These are phyloP conservation scores for Protea cynaroides DNA, from an alignment of 164 flowering plant species.

Conservation along the genomic window DNA sequence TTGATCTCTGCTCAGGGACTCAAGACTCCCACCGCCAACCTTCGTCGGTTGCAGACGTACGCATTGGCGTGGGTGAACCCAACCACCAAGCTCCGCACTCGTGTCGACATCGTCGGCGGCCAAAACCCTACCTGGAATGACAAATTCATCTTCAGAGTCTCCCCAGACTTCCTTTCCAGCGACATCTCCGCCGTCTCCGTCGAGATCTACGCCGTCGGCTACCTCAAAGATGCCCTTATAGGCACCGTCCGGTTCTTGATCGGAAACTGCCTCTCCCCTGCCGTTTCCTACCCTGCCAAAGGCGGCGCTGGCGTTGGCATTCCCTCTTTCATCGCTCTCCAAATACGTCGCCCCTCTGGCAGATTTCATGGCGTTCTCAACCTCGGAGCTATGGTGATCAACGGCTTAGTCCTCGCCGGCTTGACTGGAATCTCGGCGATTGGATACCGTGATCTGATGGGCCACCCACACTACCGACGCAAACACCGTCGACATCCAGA, in stretches of 20 bases:
- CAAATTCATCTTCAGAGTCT: constrained; percentile 6
- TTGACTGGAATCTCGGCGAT: constrained; percentile 33
- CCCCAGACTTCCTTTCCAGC: not conserved
- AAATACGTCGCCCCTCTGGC: constrained; percentile 79
- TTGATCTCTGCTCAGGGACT: constrained; percentile 14
- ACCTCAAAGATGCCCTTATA: constrained; percentile 40
- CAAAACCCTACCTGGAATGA: constrained; percentile 14
- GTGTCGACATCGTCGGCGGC: not conserved
- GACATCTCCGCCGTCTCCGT: not conserved
- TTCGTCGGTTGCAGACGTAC: constrained; percentile 8
- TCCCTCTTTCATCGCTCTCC: constrained; percentile 63
- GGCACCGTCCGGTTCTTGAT: constrained; percentile 72
- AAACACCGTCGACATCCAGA: constrained; percentile 10
- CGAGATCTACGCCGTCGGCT: not conserved
- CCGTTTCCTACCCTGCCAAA: not conserved
- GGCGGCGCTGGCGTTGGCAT: not conserved
- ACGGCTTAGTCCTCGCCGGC: constrained; percentile 23
- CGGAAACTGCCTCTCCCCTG: constrained; percentile 29
- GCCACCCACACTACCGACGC: constrained; percentile 10
- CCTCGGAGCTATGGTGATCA: constrained; percentile 41
- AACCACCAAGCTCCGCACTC: not conserved
- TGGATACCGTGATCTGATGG: constrained; percentile 55
- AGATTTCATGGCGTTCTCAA: constrained; percentile 72
- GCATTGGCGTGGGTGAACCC: constrained; percentile 11
- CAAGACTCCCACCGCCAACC: not conserved